phyloP scores from a whole-genome alignment of 2,329 filamentous ascomycete genomes.

The Clarireedia monteithiana region DNA sequence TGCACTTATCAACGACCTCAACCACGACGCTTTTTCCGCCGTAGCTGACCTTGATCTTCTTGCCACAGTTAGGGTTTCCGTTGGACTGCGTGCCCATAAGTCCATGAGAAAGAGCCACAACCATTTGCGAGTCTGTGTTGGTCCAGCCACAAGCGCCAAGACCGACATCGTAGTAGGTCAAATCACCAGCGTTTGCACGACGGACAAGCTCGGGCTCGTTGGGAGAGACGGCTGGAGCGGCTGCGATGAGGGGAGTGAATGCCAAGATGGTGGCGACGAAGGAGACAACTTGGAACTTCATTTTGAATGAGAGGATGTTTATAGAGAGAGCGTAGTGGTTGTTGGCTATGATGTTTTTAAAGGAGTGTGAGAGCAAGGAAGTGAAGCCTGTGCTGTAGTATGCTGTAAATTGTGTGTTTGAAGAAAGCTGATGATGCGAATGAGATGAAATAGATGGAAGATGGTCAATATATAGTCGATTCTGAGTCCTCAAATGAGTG shows the following conservation, averaged over 20 bases:
- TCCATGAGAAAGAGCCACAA: constrained; percentile 59
- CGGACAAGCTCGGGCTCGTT: constrained; percentile 2
- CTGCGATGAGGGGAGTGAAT: constrained; percentile 2
- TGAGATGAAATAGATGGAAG: not conserved
- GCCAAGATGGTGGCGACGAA: not conserved
- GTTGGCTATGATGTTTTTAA: not conserved
- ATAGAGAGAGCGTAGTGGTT: not conserved
- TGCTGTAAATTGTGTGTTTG: not conserved
- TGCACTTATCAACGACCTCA: constrained; percentile 67
- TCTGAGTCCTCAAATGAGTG: not conserved
- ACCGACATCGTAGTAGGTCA: constrained; percentile 68
- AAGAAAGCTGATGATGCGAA: not conserved
- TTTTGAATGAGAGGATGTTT: not conserved
- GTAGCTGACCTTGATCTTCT: constrained; percentile 57
- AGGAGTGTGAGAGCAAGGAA: not conserved
- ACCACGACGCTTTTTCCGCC: constrained; percentile 51
- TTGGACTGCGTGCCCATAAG: constrained; percentile 60
- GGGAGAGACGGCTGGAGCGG: constrained; percentile 3
- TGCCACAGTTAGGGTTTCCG: constrained; percentile 62
- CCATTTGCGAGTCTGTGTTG: constrained; percentile 46
- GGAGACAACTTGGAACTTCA: constrained; percentile 1
- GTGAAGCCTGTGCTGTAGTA: not conserved
- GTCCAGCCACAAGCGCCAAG: constrained; percentile 60
- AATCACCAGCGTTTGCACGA: constrained; percentile 44
- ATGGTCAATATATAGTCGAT: not conserved